Conservation (phyloP, 2,329 filamentous ascomycete genomes). For the Aspergillus texensis region DNA sequence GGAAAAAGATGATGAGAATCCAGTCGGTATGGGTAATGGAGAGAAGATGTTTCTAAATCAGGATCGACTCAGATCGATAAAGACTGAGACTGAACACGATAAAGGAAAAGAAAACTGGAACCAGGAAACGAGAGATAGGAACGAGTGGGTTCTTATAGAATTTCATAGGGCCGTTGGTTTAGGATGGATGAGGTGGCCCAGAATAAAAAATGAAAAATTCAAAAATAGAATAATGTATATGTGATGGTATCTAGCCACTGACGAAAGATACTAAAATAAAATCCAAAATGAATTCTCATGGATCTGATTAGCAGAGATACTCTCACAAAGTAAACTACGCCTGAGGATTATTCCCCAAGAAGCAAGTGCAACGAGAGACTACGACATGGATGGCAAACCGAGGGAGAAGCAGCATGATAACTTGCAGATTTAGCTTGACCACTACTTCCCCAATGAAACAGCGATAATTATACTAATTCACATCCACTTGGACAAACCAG, state of each 20-base stretch:
- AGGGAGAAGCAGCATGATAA: not conserved
- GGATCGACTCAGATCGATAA: not conserved
- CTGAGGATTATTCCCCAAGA: not conserved
- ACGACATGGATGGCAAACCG: not conserved
- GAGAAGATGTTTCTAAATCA: not conserved
- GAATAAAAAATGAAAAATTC: not conserved
- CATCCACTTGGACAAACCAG: not conserved
- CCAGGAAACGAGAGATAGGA: not conserved
- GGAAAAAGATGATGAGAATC: not conserved
- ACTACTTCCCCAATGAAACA: not conserved
- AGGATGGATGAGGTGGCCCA: not conserved
- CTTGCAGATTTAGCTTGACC: not conserved
- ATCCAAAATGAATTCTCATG: not conserved
- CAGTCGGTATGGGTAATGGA: not conserved
- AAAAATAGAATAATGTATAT: not conserved
- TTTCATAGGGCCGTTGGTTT: not conserved
- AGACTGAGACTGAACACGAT: not conserved
- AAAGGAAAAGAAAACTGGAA: not conserved
- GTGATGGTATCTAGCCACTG: not conserved
- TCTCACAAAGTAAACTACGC: not conserved
- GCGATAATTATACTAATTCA: not conserved
- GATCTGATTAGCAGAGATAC: not conserved
- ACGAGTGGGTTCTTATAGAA: not conserved
- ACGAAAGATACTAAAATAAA: not conserved
- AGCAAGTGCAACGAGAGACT: slow-evolving; percentile 2